phyloP scores from a whole-genome alignment of 805 yeast genomes.

The Kluyveromyces siamensis region DNA sequence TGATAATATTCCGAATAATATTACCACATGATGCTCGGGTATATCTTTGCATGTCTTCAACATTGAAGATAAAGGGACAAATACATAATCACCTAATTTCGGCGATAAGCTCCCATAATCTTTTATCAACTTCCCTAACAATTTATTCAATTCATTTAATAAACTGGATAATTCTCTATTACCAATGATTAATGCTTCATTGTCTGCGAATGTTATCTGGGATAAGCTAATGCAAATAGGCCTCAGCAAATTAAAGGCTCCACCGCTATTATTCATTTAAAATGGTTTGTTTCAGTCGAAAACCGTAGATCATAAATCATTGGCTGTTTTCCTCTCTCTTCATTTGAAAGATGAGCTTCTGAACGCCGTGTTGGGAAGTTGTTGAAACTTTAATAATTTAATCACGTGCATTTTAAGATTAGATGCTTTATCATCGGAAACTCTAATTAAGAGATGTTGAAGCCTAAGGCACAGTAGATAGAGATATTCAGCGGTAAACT shows the following conservation, averaged over 20 bases:
- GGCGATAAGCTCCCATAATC: slow-evolving; percentile 22
- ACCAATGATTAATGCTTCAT: slow-evolving; percentile 25
- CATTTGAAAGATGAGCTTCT: neutral
- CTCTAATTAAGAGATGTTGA: too few relatives aligned
- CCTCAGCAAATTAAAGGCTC: slow-evolving; percentile 26
- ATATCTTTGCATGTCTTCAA: slow-evolving; percentile 40
- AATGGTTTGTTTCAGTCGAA: too few relatives aligned
- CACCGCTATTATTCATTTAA: neutral
- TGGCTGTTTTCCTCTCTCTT: neutral
- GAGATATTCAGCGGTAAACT: neutral
- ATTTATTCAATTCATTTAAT: slow-evolving; percentile 26
- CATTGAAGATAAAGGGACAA: slow-evolving; percentile 49
- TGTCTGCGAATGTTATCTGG: slow-evolving; percentile 34
- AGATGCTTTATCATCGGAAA: too few relatives aligned
- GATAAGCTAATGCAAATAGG: slow-evolving; percentile 39
- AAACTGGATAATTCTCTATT: slow-evolving; percentile 26
- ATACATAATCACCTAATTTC: slow-evolving; percentile 50
- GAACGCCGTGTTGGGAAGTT: neutral
- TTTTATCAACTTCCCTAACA: slow-evolving; percentile 11
- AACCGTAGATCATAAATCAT: neutral
- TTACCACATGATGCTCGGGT: slow-evolving; percentile 37
- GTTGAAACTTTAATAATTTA: neutral
- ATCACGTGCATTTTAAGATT: neutral
- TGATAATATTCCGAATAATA: slow-evolving; percentile 34
- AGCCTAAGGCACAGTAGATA: neutral